A percentile compares a stretch with the other conserved stretches of the same genome.
These are phyloP conservation scores for Pseudozyma pruni DNA, from an alignment of 1,284 basidiomycete genomes.

Conservation along the genomic window DNA sequence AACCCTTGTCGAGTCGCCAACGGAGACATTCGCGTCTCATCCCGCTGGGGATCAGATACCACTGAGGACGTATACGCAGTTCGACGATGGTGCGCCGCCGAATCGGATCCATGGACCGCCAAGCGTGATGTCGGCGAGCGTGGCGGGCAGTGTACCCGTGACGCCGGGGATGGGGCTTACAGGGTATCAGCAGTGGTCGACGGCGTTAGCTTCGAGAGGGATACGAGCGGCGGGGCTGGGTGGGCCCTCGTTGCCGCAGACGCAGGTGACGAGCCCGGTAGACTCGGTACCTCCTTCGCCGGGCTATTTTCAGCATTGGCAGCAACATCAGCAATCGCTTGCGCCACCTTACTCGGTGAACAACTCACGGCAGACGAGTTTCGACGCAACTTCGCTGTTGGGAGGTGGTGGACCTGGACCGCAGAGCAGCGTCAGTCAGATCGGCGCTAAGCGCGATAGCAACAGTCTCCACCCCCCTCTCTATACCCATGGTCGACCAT, in stretches of 20 bases:
- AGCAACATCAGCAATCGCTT: constrained; percentile 14
- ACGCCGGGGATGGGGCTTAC: constrained; percentile 15
- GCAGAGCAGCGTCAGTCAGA: constrained; percentile 42
- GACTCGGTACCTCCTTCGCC: constrained; percentile 40
- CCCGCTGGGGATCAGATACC: constrained; percentile 11
- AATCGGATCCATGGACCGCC: constrained; percentile 41
- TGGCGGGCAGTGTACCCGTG: constrained; percentile 13
- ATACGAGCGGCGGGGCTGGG: constrained; percentile 36
- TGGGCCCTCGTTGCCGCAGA: constrained; percentile 16
- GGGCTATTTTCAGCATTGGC: constrained; percentile 51
- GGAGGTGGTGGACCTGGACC: constrained; percentile 37
- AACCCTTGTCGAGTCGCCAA: constrained; percentile 26
- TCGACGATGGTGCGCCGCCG: constrained; percentile 37
- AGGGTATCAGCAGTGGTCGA: constrained; percentile 41
- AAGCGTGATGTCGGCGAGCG: constrained; percentile 35
- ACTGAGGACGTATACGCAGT: constrained; percentile 46
- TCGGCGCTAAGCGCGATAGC: constrained; percentile 27
- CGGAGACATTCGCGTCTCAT: constrained; percentile 6
- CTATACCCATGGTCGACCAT: constrained; percentile 17
- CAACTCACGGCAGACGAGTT: constrained; percentile 33
- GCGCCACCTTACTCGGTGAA: constrained; percentile 28
- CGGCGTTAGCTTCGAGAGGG: constrained; percentile 37
- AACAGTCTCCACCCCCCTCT: constrained; percentile 29
- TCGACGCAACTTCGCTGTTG: constrained; percentile 29
- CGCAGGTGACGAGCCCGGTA: constrained; percentile 29